Conservation (phyloP, 345 rosid species). For the Hirschfeldia incana region DNA sequence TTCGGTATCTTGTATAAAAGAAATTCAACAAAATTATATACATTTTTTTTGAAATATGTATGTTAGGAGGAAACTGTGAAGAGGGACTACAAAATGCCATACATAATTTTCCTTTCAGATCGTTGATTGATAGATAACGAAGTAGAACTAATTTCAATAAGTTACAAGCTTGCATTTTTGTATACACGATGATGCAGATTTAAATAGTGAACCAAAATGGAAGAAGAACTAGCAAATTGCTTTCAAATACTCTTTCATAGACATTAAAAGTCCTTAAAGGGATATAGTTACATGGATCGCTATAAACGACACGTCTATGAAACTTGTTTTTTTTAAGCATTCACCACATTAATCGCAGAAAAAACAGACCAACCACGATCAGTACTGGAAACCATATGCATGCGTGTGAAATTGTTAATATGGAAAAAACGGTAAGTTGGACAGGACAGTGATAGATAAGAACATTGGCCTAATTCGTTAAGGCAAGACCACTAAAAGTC, state of each 20-base stretch:
- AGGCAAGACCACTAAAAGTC: conserved; percentile 28
- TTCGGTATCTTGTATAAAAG: no score
- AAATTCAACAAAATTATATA: no score
- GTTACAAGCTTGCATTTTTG: not conserved
- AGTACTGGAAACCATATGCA: conserved; percentile 6
- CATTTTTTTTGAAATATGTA: no score
- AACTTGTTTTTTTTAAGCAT: not conserved
- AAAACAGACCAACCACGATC: conserved; percentile 16
- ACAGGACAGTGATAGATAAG: conserved; percentile 28
- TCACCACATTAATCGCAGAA: conserved; percentile 8
- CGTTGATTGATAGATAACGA: no score
- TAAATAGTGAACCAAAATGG: not conserved
- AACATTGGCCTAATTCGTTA: conserved; percentile 39
- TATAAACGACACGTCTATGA: not conserved
- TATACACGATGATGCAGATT: not conserved
- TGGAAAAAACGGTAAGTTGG: conserved; percentile 17
- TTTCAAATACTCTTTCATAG: not conserved
- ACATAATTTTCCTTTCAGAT: no score
- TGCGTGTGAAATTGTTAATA: conserved; percentile 3
- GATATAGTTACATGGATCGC: not conserved
- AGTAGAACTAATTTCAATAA: no score
- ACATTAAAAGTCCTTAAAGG: not conserved
- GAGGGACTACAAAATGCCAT: no score
- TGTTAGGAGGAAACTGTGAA: no score
- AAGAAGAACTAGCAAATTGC: not conserved